Conservation (phyloP, 2,329 filamentous ascomycete genomes). For the Malbranchea cinnamomea region DNA sequence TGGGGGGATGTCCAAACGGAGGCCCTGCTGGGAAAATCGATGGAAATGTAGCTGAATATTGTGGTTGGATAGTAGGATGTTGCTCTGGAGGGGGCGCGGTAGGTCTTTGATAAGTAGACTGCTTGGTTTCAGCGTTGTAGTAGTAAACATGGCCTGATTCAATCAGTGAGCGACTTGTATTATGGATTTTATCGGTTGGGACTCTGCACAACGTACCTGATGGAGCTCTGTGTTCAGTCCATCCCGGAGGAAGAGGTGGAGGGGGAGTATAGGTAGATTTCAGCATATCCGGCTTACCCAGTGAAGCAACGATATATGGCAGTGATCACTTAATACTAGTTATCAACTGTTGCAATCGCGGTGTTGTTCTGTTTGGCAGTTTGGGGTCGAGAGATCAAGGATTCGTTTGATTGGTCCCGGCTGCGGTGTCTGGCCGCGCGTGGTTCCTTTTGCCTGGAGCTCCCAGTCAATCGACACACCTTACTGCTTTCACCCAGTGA, state of each 20-base stretch:
- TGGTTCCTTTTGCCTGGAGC: conserved; percentile 10
- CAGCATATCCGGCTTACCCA: too few species aligned
- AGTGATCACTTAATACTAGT: conserved; percentile 4
- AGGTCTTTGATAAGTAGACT: conserved; percentile 80
- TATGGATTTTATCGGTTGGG: background rate
- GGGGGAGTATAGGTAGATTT: conserved; percentile 61
- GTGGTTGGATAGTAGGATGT: conserved; percentile 1
- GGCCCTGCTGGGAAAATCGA: conserved; percentile 6
- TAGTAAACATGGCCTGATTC: conserved; percentile 67
- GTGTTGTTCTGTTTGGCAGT: too few species aligned
- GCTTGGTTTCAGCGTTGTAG: conserved; percentile 66
- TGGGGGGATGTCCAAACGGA: conserved; percentile 19
- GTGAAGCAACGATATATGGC: too few species aligned
- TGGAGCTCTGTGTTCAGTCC: conserved; percentile 88
- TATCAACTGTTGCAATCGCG: too few species aligned
- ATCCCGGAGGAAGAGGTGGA: conserved; percentile 58
- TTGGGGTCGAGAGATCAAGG: background rate
- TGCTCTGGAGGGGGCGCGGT: conserved; percentile 19
- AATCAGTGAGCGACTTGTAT: conserved; percentile 4
- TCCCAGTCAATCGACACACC: conserved; percentile 1
- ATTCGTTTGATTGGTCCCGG: conserved; percentile 9
- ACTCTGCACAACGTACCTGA: conserved; percentile 37
- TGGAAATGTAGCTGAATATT: too few species aligned
- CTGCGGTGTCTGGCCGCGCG: conserved; percentile 8
- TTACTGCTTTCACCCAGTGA: background rate